phyloP scores from a whole-genome alignment of 2,329 filamentous ascomycete species.

The Cladosporium sp. region DNA sequence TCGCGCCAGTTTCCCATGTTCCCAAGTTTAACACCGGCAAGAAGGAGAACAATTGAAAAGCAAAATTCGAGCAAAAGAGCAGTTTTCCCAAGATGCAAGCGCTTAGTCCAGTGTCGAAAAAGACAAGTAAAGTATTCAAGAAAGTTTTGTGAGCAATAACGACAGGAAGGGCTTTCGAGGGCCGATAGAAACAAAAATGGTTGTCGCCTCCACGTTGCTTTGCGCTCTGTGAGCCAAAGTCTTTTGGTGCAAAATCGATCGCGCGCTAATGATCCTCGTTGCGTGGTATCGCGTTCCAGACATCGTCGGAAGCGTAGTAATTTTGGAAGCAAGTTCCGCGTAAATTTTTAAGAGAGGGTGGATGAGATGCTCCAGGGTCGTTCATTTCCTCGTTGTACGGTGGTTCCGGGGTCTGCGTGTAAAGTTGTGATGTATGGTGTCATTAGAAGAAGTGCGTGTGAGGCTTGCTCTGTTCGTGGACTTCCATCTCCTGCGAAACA shows the following conservation, averaged over 20 bases:
- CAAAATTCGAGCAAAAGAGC: neutral
- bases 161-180: constrained; percentile 14
- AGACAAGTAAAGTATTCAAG: constrained; percentile 20
- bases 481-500: constrained; percentile 88
- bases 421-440: constrained; percentile 29
- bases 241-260: neutral
- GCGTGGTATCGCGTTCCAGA: neutral
- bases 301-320: neutral
- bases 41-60: neutral
- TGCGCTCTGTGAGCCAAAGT: neutral
- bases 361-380: constrained; percentile 11
- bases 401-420: constrained; percentile 16
- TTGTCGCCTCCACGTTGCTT: constrained; percentile 8
- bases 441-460: constrained; percentile 99
- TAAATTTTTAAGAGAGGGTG: neutral
- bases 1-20: constrained; percentile 5
- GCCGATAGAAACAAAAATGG: constrained; percentile 14
- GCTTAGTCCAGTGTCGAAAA: constrained; percentile 19
- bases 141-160: constrained; percentile 18
- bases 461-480: constrained; percentile 97
- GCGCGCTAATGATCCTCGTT: neutral
- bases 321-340: constrained; percentile 10
- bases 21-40: constrained; percentile 11
- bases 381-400: constrained; percentile 18
- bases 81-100: constrained; percentile 22